Conservation (phyloP, 352 stramenopile species). For the Aphanomyces astaci region DNA sequence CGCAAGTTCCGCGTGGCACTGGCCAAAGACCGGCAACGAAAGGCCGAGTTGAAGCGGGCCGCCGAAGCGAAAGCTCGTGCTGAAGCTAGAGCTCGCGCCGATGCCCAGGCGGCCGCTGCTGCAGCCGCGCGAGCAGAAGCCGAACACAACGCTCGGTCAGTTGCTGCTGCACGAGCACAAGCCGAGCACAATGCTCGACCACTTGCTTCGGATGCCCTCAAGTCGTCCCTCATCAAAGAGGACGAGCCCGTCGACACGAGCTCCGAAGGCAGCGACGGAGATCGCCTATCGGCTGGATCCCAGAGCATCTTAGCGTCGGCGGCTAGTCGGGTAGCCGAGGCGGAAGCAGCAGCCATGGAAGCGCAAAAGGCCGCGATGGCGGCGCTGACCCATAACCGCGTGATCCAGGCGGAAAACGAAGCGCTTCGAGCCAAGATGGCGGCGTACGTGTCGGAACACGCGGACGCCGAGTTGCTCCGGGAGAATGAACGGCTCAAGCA, state of each 20-base stretch:
- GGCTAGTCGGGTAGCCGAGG: constrained; percentile 63
- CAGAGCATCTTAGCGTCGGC: constrained; percentile 24
- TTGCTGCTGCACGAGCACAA: too few species aligned
- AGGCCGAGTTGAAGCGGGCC: background rate
- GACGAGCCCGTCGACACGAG: constrained; percentile 3
- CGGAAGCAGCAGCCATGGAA: constrained; percentile 58
- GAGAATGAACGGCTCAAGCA: constrained; percentile 78
- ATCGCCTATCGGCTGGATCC: background rate
- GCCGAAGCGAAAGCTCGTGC: constrained; percentile 8
- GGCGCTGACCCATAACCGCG: constrained; percentile 57
- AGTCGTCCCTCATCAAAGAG: background rate
- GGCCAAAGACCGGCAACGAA: background rate
- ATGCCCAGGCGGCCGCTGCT: background rate
- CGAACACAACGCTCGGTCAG: background rate
- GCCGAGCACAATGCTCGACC: too few species aligned
- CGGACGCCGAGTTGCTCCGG: constrained; percentile 64
- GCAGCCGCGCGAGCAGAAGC: background rate
- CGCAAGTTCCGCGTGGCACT: constrained; percentile 3
- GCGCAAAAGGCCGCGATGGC: constrained; percentile 55
- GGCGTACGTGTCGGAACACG: constrained; percentile 63
- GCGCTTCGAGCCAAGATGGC: constrained; percentile 70
- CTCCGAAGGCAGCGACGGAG: constrained; percentile 9
- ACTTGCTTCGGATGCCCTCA: too few species aligned
- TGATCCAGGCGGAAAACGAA: constrained; percentile 76
- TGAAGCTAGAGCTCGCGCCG: too few species aligned